phyloP scores from a whole-genome alignment of 1,284 basidiomycete species.

The Albatrellus sp. region DNA sequence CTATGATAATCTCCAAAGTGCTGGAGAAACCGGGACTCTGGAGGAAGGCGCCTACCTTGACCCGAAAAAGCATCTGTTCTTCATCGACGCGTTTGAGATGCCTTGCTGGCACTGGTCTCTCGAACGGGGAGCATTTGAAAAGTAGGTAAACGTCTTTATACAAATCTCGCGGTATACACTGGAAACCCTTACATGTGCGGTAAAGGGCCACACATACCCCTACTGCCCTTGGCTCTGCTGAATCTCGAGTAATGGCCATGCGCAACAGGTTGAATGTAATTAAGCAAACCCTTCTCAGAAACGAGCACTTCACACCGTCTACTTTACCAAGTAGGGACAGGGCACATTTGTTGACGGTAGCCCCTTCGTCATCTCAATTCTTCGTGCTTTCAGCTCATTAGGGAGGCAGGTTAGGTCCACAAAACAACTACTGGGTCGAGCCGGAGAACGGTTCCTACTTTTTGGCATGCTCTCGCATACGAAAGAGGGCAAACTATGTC shows the following conservation, averaged over 20 bases:
- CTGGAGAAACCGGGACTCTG: slow-evolving; percentile 41
- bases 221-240: slow-evolving; percentile 67
- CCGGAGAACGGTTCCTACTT: slow-evolving; percentile 83
- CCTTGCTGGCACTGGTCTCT: slow-evolving; percentile 83
- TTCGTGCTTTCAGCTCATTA: slow-evolving; percentile 3
- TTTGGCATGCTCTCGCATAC: slow-evolving; percentile 89
- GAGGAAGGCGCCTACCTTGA: slow-evolving; percentile 60
- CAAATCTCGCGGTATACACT: slow-evolving; percentile 1
- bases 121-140: slow-evolving; percentile 77
- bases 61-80: slow-evolving; percentile 72
- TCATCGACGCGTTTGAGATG: slow-evolving; percentile 91
- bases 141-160: slow-evolving; percentile 29
- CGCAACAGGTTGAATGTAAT: slow-evolving; percentile 81
- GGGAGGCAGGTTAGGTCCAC: slow-evolving; percentile 76
- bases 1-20: slow-evolving; percentile 72
- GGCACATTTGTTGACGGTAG: slow-evolving; percentile 76
- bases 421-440: slow-evolving; percentile 88
- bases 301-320: slow-evolving; percentile 94
- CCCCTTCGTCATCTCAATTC: slow-evolving; percentile 5
- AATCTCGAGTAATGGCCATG: slow-evolving; percentile 64
- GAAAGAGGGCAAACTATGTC: slow-evolving; percentile 80
- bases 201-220: slow-evolving; percentile 34
- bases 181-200: slow-evolving; percentile 9
- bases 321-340: slow-evolving; percentile 80
- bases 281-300: slow-evolving; percentile 80